phyloP scores from a whole-genome alignment of 1,284 basidiomycete species.

The Schizophyllum amplum region DNA sequence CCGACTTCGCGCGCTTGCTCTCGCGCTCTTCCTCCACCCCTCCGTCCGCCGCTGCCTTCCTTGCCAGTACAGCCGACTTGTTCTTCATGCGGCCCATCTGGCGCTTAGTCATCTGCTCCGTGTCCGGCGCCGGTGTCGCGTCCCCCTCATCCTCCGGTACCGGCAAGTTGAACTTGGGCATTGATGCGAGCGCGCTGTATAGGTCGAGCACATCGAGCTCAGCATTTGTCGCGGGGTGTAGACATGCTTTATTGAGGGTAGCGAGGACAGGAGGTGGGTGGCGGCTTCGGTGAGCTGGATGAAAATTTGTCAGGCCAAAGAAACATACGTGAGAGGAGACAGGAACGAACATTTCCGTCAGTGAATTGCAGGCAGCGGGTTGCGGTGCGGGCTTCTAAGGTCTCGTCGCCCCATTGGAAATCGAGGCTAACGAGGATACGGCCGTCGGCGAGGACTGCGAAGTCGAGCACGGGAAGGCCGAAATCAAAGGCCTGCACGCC shows the following conservation, averaged over 20 bases:
- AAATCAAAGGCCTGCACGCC: conserved; percentile 41
- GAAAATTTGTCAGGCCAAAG: conserved; percentile 1
- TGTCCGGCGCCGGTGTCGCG: conserved; percentile 10
- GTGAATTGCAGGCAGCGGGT: conserved; percentile 18
- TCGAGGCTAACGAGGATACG: conserved; percentile 46
- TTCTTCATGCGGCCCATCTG: conserved; percentile 43
- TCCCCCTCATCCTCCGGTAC: conserved; percentile 20
- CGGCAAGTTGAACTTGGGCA: conserved; percentile 48
- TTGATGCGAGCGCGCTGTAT: conserved; percentile 46
- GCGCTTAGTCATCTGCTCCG: conserved; percentile 28
- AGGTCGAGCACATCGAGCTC: conserved; percentile 50
- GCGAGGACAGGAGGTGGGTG: not conserved
- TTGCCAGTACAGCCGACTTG: conserved; percentile 32
- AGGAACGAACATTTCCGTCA: conserved; percentile 21
- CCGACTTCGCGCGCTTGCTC: conserved; percentile 23
- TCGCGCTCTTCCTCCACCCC: conserved; percentile 19
- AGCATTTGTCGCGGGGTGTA: conserved; percentile 33
- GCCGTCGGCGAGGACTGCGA: conserved; percentile 32
- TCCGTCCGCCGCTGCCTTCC: conserved; percentile 11
- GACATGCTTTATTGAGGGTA: not conserved
- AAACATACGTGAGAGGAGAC: not conserved
- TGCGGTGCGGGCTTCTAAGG: conserved; percentile 6
- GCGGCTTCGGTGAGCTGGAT: conserved; percentile 1
- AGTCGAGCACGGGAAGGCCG: conserved; percentile 51
- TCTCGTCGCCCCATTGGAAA: conserved; percentile 25